Conservation (phyloP, 495 filamentous ascomycete genomes). For the Aspergillus conjunctus region DNA sequence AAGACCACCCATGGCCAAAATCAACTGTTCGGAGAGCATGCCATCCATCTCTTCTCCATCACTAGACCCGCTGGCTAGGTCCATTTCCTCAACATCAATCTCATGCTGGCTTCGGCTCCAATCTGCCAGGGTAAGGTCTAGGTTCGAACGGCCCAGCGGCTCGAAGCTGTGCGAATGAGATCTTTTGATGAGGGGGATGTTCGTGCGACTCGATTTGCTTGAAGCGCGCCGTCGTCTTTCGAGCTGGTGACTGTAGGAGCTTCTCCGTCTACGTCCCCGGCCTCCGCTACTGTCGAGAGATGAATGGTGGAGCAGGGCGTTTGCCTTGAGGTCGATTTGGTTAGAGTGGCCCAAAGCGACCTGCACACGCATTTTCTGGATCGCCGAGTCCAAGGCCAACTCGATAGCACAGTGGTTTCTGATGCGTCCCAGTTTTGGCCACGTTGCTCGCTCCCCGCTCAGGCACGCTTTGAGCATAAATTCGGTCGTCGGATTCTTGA, state of each 20-base stretch:
- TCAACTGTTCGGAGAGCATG: constrained; percentile 9
- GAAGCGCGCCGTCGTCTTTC: constrained; percentile 26
- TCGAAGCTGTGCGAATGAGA: constrained; percentile 29
- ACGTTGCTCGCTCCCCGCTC: constrained; percentile 81
- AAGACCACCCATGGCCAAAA: constrained; percentile 8
- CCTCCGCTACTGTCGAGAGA: constrained; percentile 29
- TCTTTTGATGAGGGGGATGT: constrained; percentile 29
- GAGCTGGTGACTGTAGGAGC: constrained; percentile 41
- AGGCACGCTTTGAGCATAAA: constrained; percentile 81
- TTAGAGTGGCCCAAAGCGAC: constrained; percentile 75
- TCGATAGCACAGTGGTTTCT: constrained; percentile 85
- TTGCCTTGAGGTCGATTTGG: constrained; percentile 58
- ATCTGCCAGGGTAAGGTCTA: constrained; percentile 11
- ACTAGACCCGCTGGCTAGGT: constrained; percentile 27
- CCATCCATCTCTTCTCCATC: constrained; percentile 30
- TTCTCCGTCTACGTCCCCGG: constrained; percentile 32
- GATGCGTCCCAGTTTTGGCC: constrained; percentile 83
- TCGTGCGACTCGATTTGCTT: constrained; percentile 22
- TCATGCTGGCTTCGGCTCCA: constrained; percentile 16
- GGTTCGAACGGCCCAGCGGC: constrained; percentile 17
- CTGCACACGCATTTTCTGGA: constrained; percentile 71
- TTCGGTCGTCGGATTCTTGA: constrained; percentile 86
- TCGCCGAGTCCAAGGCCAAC: constrained; percentile 79
- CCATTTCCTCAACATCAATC: constrained; percentile 19
- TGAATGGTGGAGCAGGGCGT: constrained; percentile 23